These are phyloP conservation scores for Candida sithepensis DNA, from an alignment of 805 yeast species.

Conservation along the genomic window DNA sequence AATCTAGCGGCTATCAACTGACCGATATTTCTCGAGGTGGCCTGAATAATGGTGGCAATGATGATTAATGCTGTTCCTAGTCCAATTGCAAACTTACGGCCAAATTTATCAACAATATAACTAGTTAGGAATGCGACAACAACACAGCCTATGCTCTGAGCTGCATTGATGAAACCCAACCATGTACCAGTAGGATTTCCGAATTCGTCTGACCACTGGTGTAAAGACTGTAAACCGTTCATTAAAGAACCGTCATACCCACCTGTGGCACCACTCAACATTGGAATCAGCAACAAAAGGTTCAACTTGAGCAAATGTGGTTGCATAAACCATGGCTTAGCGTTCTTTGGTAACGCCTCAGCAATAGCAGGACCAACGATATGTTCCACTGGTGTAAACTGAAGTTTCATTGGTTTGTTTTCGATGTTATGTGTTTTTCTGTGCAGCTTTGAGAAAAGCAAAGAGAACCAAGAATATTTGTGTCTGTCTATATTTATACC, in stretches of 20 bases:
- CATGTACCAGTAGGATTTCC: conserved; percentile 31
- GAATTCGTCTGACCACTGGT: conserved; percentile 34
- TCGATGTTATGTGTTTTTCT: no score
- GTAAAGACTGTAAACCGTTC: conserved; percentile 43
- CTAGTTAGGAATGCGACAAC: conserved; percentile 23
- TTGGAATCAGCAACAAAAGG: conserved; percentile 34
- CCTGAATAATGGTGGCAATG: conserved; percentile 53
- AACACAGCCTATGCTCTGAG: conserved; percentile 35
- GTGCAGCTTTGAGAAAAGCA: no score
- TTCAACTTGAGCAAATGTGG: conserved; percentile 38
- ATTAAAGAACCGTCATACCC: conserved; percentile 43
- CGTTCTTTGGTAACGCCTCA: conserved; percentile 20
- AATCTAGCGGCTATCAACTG: conserved; percentile 43
- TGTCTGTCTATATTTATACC: no score
- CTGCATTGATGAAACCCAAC: conserved; percentile 36
- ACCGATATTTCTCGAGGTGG: conserved; percentile 33
- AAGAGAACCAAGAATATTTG: no score
- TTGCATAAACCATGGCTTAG: conserved; percentile 33
- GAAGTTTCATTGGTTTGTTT: conserved; percentile 2
- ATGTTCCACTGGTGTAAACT: conserved; percentile 14
- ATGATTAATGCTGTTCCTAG: conserved; percentile 51
- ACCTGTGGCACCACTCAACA: conserved; percentile 35
- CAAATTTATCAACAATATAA: conserved; percentile 44
- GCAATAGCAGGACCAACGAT: conserved; percentile 20
- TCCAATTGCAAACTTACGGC: conserved; percentile 57